Evolutionary conservation across 306 rosid genomes (phyloP).

Genomic region (Vigna radiata): DNA sequence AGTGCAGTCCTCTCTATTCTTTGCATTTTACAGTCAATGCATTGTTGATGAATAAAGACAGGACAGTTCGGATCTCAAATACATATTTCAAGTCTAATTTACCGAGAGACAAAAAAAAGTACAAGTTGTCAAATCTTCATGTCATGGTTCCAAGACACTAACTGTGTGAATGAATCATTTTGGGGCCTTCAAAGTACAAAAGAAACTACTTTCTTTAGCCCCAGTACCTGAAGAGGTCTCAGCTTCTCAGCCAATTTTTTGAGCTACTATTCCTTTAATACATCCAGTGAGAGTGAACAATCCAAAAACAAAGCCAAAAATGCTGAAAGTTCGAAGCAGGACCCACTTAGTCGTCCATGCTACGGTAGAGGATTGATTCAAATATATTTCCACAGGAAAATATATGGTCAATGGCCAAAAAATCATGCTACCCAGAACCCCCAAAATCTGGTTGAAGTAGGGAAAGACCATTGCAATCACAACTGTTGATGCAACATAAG

Average conservation of each 20-base stretch:
- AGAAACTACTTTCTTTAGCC: neutral
- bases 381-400: slow-evolving; percentile 72
- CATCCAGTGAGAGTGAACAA: slow-evolving; percentile 61
- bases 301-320: slow-evolving; percentile 50
- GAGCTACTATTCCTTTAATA: slow-evolving; percentile 59
- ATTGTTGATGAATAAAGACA: neutral
- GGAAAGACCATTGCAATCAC: slow-evolving; percentile 64
- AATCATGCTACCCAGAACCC: slow-evolving; percentile 64
- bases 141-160: neutral
- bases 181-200: neutral
- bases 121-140: neutral
- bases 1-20: neutral
- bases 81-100: neutral
- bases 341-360: slow-evolving; percentile 70
- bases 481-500: slow-evolving; percentile 62
- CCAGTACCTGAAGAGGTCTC: slow-evolving; percentile 3
- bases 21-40: neutral
- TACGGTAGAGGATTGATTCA: slow-evolving; percentile 44
- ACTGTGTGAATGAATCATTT: neutral
- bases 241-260: slow-evolving; percentile 51
- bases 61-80: neutral
- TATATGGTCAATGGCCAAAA: slow-evolving; percentile 74
- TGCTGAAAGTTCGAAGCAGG: slow-evolving; percentile 53
- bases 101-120: neutral
- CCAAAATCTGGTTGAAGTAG: slow-evolving; percentile 77